Percentiles rank a stretch among this genome's conserved stretches.
These are phyloP conservation scores for Rhodotorula sp. DNA, from an alignment of 1,284 basidiomycete species.

Conservation along the genomic window DNA sequence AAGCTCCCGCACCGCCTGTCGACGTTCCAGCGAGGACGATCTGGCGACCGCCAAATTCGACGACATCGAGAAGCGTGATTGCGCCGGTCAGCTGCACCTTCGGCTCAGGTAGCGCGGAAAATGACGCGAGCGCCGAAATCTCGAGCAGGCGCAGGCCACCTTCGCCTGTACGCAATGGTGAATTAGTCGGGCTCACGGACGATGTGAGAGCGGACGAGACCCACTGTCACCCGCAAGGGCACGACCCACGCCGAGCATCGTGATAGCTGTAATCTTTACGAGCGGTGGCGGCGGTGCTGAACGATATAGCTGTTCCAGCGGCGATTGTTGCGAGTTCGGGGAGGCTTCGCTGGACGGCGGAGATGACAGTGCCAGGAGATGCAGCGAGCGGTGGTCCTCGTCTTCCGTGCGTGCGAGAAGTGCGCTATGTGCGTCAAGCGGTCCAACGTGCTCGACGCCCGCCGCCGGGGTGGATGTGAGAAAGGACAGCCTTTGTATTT, in stretches of 20 bases:
- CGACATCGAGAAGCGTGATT: conserved; percentile 22
- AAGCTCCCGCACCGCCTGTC: conserved; percentile 71
- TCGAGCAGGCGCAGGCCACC: not conserved
- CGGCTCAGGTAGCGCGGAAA: no score
- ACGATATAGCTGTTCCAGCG: not conserved
- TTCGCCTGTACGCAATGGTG: not conserved
- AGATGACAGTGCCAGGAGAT: not conserved
- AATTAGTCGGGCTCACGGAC: no score
- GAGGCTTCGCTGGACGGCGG: no score
- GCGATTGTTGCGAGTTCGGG: not conserved
- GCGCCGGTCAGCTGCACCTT: conserved; percentile 15
- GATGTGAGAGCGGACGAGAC: not conserved
- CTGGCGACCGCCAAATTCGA: conserved; percentile 12
- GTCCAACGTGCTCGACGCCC: not conserved
- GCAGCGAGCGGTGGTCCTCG: not conserved
- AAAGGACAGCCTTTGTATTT: no score
- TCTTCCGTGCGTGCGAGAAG: not conserved
- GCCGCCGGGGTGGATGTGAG: not conserved
- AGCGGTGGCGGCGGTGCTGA: not conserved
- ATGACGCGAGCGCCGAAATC: not conserved
- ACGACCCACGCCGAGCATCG: not conserved
- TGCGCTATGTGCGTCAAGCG: no score
- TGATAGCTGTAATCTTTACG: not conserved
- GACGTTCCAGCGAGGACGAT: conserved; percentile 68
- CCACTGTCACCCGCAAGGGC: conserved; percentile 18